Evolutionary conservation across 768 basidiomycete genomes (phyloP), one percentile per base, ranked within the genome.

Genomic region (Agaricus blazei): DNA sequence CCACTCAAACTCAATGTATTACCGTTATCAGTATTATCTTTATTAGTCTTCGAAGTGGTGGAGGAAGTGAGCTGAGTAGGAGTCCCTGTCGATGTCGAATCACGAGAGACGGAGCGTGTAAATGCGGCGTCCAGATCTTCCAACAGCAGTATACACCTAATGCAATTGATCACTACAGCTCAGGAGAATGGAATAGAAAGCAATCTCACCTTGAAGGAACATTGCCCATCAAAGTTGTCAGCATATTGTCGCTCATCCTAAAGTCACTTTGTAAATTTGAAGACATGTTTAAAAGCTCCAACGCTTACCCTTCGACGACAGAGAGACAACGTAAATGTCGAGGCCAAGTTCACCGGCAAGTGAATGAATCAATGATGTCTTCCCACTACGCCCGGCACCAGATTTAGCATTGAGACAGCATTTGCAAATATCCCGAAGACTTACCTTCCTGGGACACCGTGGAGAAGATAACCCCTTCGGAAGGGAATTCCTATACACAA

Each of bases 91-190:
- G 90, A 91, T 12, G 71, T 79, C 45, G 82, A 75, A 69, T 92
- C 91, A 72, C 91, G 90, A 69, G 82, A 87, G 66, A 92, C 85
- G 53, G 85, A 87, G 48, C 89, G 87, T 60, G 91, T 93, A 74
- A 93, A 93, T 27, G 91, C 91, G 54, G 91, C 91, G 68, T 93
- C 91, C 62, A 96, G 80, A 77, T 96, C 93, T 74, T 96, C 93
- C 67, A 96, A 80, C 70, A 96, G 86, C 63, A 96, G 78, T 58
- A 96, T 92, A 77, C 90, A 93, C 76, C 90, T 90, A 62, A 48
- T n/a, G 48, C n/a, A 53, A 46, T 46, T 45, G 44, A 48, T 44
- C 28, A 58, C 53, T 50, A 61, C 53, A 63, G 52, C 55, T 51
- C 58, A 60, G 48, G 54, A 48, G 28, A 36, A 37, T 47, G 47